These are phyloP conservation scores for Fusarium abutilonis DNA, from an alignment of 2,329 filamentous ascomycete species.

Conservation along the genomic window DNA sequence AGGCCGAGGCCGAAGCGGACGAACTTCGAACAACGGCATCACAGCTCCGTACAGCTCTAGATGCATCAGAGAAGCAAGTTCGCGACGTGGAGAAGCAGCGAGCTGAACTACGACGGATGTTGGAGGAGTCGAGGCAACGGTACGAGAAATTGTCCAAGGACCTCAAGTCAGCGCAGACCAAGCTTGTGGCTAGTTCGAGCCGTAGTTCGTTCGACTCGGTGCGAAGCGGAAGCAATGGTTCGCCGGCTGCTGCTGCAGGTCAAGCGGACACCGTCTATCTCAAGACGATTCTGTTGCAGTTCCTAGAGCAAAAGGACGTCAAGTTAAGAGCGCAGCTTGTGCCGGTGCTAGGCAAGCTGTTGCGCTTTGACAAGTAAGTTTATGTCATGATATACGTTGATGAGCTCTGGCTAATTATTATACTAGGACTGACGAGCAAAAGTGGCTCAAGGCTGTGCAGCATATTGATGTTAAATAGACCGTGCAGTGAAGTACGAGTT, in stretches of 20 bases:
- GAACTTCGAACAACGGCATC: constrained; percentile 82
- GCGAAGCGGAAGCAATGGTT: constrained; percentile 50
- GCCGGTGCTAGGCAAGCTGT: constrained; percentile 77
- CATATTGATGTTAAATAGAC: constrained; percentile 55
- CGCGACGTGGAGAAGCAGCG: constrained; percentile 86
- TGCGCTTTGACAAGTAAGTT: constrained; percentile 79
- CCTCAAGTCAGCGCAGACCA: constrained; percentile 62
- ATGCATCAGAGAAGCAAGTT: constrained; percentile 86
- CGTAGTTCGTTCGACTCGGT: constrained; percentile 54
- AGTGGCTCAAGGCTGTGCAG: constrained; percentile 81
- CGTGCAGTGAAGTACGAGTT: not conserved
- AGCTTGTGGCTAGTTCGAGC: constrained; percentile 58
- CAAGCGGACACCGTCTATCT: constrained; percentile 70
- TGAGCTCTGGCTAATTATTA: not conserved
- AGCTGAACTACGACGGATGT: constrained; percentile 74
- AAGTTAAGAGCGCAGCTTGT: constrained; percentile 79
- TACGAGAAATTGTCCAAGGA: constrained; percentile 83
- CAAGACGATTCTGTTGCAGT: constrained; percentile 84
- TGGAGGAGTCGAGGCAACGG: constrained; percentile 80
- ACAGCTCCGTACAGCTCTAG: constrained; percentile 80
- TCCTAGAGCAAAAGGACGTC: constrained; percentile 82
- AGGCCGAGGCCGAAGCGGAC: constrained; percentile 75
- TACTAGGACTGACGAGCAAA: constrained; percentile 75
- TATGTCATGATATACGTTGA: not conserved
- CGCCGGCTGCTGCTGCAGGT: constrained; percentile 39